Percentiles rank a stretch among this genome's conserved stretches.
These are phyloP conservation scores for Ustilago vetiveriae DNA, from an alignment of 1,284 basidiomycete genomes.

Conservation along the genomic window DNA sequence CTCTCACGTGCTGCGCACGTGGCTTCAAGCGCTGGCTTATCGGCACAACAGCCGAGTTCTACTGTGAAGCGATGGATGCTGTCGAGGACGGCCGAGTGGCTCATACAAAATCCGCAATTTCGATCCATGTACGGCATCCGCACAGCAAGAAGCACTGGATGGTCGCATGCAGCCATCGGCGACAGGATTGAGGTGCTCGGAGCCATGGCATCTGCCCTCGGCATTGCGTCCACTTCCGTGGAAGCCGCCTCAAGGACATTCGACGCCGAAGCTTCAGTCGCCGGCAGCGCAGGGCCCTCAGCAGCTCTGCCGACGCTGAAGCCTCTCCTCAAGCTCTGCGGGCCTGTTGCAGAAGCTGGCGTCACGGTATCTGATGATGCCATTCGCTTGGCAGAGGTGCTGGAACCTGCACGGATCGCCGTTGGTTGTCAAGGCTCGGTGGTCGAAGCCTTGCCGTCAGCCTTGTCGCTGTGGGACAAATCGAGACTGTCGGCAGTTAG, in stretches of 20 bases:
- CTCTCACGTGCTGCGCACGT: background rate
- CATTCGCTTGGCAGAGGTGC: slow-evolving; percentile 16
- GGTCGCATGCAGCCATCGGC: slow-evolving; percentile 6
- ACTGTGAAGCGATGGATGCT: slow-evolving; percentile 23
- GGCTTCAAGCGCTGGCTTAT: background rate
- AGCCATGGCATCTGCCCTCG: slow-evolving; percentile 26
- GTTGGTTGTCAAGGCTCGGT: slow-evolving; percentile 55
- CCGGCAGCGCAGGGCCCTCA: background rate
- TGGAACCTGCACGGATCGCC: slow-evolving; percentile 49
- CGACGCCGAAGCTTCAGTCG: background rate
- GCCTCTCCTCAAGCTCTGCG: slow-evolving; percentile 4
- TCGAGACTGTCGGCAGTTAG: slow-evolving; percentile 52
- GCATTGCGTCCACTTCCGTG: background rate
- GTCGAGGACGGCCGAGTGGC: slow-evolving; percentile 27
- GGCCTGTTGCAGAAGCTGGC: background rate
- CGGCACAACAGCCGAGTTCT: background rate
- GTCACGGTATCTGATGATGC: background rate
- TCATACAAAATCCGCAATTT: slow-evolving; percentile 38
- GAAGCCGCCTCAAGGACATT: no score
- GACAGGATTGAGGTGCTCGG: slow-evolving; percentile 42
- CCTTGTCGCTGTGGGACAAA: slow-evolving; percentile 61
- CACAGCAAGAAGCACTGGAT: background rate
- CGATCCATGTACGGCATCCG: slow-evolving; percentile 18
- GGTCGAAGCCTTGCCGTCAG: slow-evolving; percentile 42
- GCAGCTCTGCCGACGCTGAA: slow-evolving; percentile 12